Conservation (phyloP, 106 monocot species). For the Dendrobium officinale region DNA sequence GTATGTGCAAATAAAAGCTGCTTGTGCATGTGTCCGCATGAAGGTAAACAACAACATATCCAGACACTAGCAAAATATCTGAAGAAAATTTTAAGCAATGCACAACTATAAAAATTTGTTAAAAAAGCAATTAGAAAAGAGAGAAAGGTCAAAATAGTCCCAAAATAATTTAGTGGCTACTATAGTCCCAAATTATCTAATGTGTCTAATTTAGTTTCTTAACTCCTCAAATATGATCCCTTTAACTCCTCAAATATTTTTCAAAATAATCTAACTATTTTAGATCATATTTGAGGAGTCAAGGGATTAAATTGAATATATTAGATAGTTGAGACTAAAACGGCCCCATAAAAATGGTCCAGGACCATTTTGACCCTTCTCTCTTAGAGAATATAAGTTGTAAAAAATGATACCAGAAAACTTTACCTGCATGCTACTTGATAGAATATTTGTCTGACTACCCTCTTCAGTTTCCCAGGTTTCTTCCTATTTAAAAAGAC, state of each 20-base stretch:
- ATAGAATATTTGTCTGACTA: slow-evolving; percentile 94
- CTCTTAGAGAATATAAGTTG: neutral
- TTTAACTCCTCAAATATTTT: no score
- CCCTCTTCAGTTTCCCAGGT: slow-evolving; percentile 97
- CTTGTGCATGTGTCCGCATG: neutral
- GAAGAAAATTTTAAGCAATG: neutral
- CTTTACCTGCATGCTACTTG: slow-evolving; percentile 93
- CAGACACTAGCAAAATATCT: neutral
- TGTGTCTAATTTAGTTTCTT: no score
- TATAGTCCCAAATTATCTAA: no score
- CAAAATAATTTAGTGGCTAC: no score
- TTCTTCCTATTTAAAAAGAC: slow-evolving; percentile 65
- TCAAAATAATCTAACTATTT: no score
- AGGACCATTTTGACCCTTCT: no score
- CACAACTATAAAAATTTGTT: neutral
- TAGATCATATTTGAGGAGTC: no score
- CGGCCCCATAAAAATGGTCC: neutral
- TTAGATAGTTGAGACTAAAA: no score
- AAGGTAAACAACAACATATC: neutral
- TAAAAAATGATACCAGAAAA: neutral
- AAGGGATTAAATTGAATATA: no score
- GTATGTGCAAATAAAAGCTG: neutral
- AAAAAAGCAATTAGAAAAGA: neutral
- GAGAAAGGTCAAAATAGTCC: no score
- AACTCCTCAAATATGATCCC: no score